phyloP scores from a whole-genome alignment of 306 rosid species.

The Abrus precatorius region DNA sequence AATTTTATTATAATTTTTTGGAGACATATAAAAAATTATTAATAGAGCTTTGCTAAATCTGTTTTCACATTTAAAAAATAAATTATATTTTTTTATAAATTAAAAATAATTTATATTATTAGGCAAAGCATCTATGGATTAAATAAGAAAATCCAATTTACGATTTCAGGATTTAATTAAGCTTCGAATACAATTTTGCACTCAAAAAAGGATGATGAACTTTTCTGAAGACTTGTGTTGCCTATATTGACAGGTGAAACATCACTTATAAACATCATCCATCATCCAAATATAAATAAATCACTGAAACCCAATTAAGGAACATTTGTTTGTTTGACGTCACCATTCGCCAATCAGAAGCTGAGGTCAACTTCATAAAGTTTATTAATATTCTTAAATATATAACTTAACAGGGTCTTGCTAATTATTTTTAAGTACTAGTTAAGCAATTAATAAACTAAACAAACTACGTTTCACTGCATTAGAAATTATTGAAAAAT shows the following conservation, averaged over 20 bases:
- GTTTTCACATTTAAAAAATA: no score
- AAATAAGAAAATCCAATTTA: not conserved
- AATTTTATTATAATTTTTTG: no score
- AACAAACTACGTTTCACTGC: no score
- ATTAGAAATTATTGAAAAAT: no score
- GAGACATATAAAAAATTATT: no score
- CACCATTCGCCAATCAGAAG: slow-evolving; percentile 41
- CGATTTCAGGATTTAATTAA: not conserved
- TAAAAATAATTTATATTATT: no score
- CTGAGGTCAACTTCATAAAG: slow-evolving; percentile 46
- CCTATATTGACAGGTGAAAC: slow-evolving; percentile 49
- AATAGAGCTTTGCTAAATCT: no score
- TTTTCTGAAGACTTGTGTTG: slow-evolving; percentile 31
- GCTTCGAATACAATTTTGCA: not conserved
- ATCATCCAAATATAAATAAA: slow-evolving; percentile 32
- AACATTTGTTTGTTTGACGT: slow-evolving; percentile 31
- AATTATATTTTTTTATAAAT: no score
- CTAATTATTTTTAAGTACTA: not conserved
- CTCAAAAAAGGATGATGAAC: no score
- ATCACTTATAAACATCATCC: slow-evolving; percentile 44
- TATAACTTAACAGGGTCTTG: no score
- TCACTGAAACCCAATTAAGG: slow-evolving; percentile 41
- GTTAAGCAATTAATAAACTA: no score
- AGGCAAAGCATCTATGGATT: not conserved
- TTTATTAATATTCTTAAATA: slow-evolving; percentile 43